These are phyloP conservation scores for Citeromyces siamensis DNA, from an alignment of 1,139 yeast species.

Conservation along the genomic window DNA sequence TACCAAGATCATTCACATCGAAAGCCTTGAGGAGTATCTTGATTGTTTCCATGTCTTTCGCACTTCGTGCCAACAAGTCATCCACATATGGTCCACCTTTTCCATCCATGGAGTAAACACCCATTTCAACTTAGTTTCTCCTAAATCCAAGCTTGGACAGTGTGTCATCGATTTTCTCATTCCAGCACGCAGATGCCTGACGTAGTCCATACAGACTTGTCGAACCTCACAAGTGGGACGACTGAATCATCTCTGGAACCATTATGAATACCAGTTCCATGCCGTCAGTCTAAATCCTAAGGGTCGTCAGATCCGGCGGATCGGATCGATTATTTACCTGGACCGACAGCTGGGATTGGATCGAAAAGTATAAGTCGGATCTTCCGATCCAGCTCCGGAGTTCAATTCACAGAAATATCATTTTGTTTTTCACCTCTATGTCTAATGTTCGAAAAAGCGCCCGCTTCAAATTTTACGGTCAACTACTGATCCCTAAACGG, in stretches of 20 bases:
- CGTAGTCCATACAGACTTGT: constrained; percentile 13
- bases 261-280: background rate
- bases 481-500: background rate
- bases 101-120: background rate
- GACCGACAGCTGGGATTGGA: background rate
- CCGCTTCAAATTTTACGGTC: background rate
- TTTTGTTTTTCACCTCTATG: no score
- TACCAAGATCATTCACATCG: background rate
- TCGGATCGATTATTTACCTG: background rate
- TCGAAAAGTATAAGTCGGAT: background rate
- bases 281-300: background rate
- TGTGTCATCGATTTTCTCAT: constrained; percentile 6
- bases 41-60: background rate
- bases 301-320: background rate
- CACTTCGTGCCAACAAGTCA: constrained; percentile 1
- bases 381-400: no score
- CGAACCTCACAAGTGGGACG: constrained; percentile 2
- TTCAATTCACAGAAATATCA: no score
- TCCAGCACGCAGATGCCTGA: constrained; percentile 16
- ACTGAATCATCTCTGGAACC: constrained; percentile 2
- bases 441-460: background rate
- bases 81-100: constrained; percentile 1
- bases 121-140: background rate
- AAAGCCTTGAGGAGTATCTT: background rate
- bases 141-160: background rate